Percentiles rank a stretch among this genome's conserved stretches.
These are phyloP conservation scores for Dactylellina cionopaga DNA, from an alignment of 2,329 filamentous ascomycete genomes.

Conservation along the genomic window DNA sequence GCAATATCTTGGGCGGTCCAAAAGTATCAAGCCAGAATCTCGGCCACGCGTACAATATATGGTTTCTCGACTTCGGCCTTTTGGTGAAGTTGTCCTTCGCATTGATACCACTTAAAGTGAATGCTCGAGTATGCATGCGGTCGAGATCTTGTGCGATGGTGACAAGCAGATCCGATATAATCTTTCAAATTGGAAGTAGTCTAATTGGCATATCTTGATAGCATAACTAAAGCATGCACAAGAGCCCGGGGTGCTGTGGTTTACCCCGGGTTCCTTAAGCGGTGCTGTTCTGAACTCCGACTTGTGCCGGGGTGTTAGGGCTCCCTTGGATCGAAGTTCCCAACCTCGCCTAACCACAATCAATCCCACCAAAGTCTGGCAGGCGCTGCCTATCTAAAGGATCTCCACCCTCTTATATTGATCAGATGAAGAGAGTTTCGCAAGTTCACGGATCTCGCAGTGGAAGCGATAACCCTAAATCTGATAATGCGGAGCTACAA, in stretches of 20 bases:
- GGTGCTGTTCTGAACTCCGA: conserved; percentile 1
- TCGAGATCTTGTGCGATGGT: neutral
- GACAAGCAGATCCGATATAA: conserved; percentile 14
- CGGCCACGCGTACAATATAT: no score
- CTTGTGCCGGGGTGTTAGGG: neutral
- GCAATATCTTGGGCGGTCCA: no score
- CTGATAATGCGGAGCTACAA: neutral
- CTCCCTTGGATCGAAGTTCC: conserved; percentile 13
- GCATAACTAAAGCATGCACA: neutral
- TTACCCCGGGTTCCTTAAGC: neutral
- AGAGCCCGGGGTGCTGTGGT: neutral
- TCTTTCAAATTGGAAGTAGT: neutral
- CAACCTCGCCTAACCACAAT: conserved; percentile 26
- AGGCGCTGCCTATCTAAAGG: conserved; percentile 36
- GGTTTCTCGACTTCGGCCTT: no score
- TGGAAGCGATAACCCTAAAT: conserved; percentile 1
- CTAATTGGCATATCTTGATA: conserved; percentile 5
- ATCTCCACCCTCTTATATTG: conserved; percentile 16
- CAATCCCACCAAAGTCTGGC: conserved; percentile 1
- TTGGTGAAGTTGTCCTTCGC: conserved; percentile 9
- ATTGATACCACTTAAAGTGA: conserved; percentile 4
- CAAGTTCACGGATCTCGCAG: neutral
- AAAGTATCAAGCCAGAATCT: no score
- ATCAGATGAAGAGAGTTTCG: neutral
- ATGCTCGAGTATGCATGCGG: neutral